Conservation (phyloP, 331 rosid genomes). For the Cucumis variabilis region DNA sequence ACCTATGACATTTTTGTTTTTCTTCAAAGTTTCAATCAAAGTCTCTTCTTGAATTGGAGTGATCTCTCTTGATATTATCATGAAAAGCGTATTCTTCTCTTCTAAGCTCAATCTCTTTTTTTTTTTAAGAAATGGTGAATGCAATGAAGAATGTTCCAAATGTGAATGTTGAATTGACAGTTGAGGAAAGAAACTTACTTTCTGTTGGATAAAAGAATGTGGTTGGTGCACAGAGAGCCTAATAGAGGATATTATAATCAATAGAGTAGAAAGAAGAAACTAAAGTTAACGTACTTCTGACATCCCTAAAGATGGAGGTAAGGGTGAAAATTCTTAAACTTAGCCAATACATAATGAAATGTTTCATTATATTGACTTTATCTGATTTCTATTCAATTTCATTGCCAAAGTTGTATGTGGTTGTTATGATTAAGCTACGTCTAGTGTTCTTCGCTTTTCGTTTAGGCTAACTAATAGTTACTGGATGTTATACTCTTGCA, state of each 20-base stretch:
- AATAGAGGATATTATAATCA: conserved; percentile 86
- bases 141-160: conserved; percentile 81
- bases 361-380: neutral
- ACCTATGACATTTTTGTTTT: too few relatives aligned
- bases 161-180: conserved; percentile 75
- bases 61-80: too few relatives aligned
- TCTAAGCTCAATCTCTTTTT: neutral
- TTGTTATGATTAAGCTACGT: neutral
- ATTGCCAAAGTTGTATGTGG: neutral
- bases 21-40: too few relatives aligned
- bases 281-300: conserved; percentile 87
- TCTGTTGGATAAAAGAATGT: conserved; percentile 84
- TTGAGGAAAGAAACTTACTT: conserved; percentile 78
- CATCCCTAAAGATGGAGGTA: conserved; percentile 88
- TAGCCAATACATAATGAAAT: conserved; percentile 9
- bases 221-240: conserved; percentile 76
- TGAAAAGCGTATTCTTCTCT: too few relatives aligned
- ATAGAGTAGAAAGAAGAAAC: conserved; percentile 76
- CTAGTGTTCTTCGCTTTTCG: neutral
- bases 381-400: neutral
- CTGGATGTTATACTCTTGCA: neutral
- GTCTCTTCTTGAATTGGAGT: too few relatives aligned
- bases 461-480: neutral
- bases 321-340: conserved; percentile 32
- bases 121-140: conserved; percentile 73